A percentile compares a stretch with the other conserved stretches of the same genome.
phyloP scores from a whole-genome alignment of 139 green algal species.

The Limnomonas spitsbergensis region DNA sequence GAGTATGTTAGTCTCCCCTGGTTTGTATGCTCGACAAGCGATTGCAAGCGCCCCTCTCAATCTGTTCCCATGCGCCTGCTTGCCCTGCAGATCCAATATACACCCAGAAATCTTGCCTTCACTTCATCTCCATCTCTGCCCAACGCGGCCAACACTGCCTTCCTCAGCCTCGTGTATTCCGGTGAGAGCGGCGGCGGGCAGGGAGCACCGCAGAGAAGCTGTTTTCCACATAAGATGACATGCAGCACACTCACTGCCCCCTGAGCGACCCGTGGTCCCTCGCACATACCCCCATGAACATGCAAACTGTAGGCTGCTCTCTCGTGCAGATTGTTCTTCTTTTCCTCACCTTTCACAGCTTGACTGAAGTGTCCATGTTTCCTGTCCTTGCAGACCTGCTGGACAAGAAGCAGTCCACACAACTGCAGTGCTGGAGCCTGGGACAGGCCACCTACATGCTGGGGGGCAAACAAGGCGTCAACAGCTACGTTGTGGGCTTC shows the following conservation, averaged over 20 bases:
- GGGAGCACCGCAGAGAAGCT: too few species aligned
- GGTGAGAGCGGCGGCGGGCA: neutral
- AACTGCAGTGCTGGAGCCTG: conserved; percentile 9
- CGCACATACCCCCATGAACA: too few species aligned
- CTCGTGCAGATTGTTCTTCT: too few species aligned
- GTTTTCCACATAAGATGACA: neutral
- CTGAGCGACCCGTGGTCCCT: neutral
- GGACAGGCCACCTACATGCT: conserved; percentile 18
- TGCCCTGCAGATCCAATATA: conserved; percentile 13
- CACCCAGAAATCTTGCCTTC: conserved; percentile 7
- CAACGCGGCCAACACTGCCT: conserved; percentile 15
- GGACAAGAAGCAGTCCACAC: neutral
- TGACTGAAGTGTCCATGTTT: neutral
- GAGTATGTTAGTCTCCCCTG: too few species aligned
- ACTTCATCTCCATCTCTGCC: neutral
- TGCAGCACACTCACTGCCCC: neutral
- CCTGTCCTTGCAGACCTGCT: neutral
- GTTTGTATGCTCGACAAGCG: too few species aligned
- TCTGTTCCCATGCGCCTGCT: too few species aligned
- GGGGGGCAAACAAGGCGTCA: neutral
- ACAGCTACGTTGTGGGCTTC: conserved; percentile 21
- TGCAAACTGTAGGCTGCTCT: too few species aligned
- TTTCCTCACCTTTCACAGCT: too few species aligned
- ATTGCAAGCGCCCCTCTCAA: too few species aligned
- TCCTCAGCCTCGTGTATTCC: conserved; percentile 12